These are phyloP conservation scores for Cucurbita argyrosperma DNA, from an alignment of 306 rosid species.

Conservation along the genomic window DNA sequence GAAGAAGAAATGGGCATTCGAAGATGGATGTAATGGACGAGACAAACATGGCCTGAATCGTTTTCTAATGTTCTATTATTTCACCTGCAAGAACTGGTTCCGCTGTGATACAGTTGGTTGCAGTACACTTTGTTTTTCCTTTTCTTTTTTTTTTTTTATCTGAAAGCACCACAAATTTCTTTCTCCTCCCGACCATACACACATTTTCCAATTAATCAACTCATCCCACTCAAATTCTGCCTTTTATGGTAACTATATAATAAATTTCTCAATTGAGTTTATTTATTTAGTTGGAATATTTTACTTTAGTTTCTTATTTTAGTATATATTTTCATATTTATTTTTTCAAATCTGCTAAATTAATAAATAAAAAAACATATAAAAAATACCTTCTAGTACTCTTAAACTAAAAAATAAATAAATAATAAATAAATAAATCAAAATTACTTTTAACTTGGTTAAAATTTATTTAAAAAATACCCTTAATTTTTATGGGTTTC, in stretches of 20 bases:
- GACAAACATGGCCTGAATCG: not conserved
- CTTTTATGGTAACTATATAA: not conserved
- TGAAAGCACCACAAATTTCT: not conserved
- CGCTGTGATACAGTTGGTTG: not conserved
- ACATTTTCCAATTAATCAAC: not conserved
- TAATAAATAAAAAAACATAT: no score
- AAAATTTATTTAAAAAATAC: no score
- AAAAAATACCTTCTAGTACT: no score
- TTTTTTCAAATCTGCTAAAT: no score
- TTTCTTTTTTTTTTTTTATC: not conserved
- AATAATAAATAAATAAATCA: no score
- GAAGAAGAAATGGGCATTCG: not conserved
- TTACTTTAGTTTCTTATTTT: no score
- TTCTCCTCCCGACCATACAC: not conserved
- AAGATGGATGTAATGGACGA: not conserved
- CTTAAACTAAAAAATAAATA: no score
- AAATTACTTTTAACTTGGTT: no score
- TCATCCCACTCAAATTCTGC: not conserved
- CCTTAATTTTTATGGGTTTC: no score
- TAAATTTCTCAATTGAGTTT: not conserved
- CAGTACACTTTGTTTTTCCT: not conserved
- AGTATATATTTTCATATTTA: no score
- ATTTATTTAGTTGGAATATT: no score
- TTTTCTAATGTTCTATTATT: not conserved
- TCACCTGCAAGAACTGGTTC: conserved; percentile 4